Percentiles rank a stretch among this genome's conserved stretches.
Conservation (phyloP, 495 filamentous ascomycete species). For the Emericellopsis terricola region DNA sequence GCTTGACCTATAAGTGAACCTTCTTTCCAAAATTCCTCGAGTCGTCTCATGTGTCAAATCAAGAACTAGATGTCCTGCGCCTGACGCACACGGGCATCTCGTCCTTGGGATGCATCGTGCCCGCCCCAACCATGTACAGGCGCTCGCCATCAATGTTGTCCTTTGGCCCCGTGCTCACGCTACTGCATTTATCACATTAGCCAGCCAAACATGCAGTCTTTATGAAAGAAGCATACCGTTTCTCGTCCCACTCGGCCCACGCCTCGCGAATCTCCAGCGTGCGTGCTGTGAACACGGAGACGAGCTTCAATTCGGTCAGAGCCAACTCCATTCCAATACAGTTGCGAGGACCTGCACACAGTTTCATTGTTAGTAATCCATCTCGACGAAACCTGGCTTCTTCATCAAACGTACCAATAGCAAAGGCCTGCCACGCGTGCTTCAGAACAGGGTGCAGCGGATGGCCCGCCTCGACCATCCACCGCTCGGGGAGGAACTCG, state of each 20-base stretch:
- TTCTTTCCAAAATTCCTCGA: too few species aligned
- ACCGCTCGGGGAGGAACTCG: conserved; percentile 25
- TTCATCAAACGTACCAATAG: conserved; percentile 16
- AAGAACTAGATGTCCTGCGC: too few species aligned
- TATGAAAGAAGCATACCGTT: neutral
- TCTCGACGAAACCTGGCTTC: neutral
- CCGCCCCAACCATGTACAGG: neutral
- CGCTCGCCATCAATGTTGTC: neutral
- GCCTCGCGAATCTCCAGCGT: conserved; percentile 24
- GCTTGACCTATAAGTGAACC: too few species aligned
- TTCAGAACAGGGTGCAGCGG: conserved; percentile 14
- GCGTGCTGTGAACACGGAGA: conserved; percentile 24
- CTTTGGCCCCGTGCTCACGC: neutral
- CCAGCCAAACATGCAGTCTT: too few species aligned
- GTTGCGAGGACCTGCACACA: conserved; percentile 20
- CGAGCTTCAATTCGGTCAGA: conserved; percentile 26
- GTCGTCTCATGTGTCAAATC: too few species aligned
- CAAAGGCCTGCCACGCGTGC: conserved; percentile 31
- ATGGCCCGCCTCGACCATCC: conserved; percentile 13
- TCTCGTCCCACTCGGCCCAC: conserved; percentile 24
- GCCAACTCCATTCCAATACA: conserved; percentile 37
- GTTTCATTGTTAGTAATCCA: neutral
- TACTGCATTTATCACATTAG: too few species aligned
- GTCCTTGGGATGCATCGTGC: conserved; percentile 1
- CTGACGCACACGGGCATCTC: conserved; percentile 2